Conservation (phyloP, 768 basidiomycete genomes). For the Kwoniella heveanensis region DNA sequence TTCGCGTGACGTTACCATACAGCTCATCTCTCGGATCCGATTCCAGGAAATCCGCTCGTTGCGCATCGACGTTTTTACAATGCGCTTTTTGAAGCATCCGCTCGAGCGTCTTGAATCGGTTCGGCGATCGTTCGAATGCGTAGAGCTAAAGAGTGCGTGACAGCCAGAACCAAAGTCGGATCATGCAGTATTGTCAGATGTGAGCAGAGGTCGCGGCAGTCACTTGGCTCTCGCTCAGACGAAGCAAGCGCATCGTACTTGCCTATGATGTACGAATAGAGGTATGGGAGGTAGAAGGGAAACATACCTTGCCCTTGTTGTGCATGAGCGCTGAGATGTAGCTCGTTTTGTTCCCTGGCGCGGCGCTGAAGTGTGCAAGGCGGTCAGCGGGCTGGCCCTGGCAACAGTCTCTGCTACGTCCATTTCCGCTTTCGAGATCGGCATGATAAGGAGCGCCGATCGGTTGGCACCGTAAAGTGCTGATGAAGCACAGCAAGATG, state of each 20-base stretch:
- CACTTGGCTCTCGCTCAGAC: too few relatives aligned
- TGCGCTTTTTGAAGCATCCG: conserved; percentile 82
- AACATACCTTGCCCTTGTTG: conserved; percentile 73
- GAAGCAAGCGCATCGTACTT: too few relatives aligned
- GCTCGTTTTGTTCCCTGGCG: conserved; percentile 97
- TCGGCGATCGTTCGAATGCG: conserved; percentile 86
- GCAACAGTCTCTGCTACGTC: too few relatives aligned
- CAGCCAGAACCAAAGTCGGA: too few relatives aligned
- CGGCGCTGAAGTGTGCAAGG: conserved; percentile 59
- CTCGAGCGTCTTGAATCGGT: conserved; percentile 78
- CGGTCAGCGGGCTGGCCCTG: not conserved
- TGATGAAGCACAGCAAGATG: too few relatives aligned
- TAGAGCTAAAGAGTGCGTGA: conserved; percentile 63
- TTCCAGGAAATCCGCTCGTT: conserved; percentile 80
- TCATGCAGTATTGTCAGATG: conserved; percentile 1
- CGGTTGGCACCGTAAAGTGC: too few relatives aligned
- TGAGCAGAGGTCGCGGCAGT: too few relatives aligned
- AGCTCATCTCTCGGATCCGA: conserved; percentile 68
- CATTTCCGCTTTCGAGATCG: too few relatives aligned
- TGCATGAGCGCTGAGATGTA: conserved; percentile 86
- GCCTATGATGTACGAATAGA: too few relatives aligned
- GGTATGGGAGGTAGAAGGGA: too few relatives aligned
- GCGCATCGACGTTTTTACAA: conserved; percentile 75
- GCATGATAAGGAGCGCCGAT: too few relatives aligned
- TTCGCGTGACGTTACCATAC: conserved; percentile 74